Evolutionary conservation across 2,329 filamentous ascomycete genomes (phyloP), one percentile per base, ranked within the genome.

Genomic region (Pseudopyricularia cyperi): DNA sequence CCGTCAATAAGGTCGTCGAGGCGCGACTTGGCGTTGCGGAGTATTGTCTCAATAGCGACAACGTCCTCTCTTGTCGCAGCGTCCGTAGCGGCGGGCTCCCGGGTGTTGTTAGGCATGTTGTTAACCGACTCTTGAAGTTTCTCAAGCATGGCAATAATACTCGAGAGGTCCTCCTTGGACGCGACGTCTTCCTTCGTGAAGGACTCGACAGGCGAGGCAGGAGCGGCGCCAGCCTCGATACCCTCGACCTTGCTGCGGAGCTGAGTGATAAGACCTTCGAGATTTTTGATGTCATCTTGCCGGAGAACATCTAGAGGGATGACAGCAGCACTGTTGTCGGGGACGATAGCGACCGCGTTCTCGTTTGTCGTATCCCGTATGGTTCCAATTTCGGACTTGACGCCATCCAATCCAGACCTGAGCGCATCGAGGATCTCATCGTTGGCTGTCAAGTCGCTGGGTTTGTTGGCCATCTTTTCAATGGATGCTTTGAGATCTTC

Each of bases 391-490:
- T 96, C 90, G 2, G 79, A 75, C 51, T 83, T 82, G 15, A 97
- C 75, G 37, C 76, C 77, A 44, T 85, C 82, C 8, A 97, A 72
- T 0, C 89, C 90, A n/a, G 82, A 77, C 63, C 86, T 94, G 52
- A 97, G 75, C 0, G 87, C 88, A 54, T 95, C 87, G 1, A 96
- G 74, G 51, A 96, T 90, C 66, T 96, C 89, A 57, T 95, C 87
- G 54, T 87, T 91, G 53, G 88, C 83, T 1, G 85, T 90, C 66
- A 91, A 76, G 59, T 95, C 89, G 0, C 80, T 72, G 5, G 89
- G 87, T 68, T 89, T 93, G 62, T 91, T 83, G 22, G 81, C 74
- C 15, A 93, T 75, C 61, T 74, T 76, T 54, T 95, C 89, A 53
- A 97, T 84, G 55, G 89, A 85, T 28, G 75, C 73, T 26, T 87